phyloP scores from a whole-genome alignment of 192 early-diverging fungal species.

The Chytriomyces sp. region DNA sequence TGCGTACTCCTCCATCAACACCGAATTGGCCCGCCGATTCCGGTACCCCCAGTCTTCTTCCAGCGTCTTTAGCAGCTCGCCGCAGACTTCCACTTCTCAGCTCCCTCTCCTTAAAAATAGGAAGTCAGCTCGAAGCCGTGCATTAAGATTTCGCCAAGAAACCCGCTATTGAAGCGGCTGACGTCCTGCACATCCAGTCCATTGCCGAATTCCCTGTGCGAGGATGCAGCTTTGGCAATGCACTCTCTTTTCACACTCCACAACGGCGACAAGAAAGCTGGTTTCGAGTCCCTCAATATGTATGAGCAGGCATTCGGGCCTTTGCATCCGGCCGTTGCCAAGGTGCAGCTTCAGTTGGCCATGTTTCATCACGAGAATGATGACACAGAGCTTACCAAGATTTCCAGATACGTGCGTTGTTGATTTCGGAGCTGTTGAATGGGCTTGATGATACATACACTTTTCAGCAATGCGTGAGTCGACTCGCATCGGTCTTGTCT shows the following conservation, averaged over 20 bases:
- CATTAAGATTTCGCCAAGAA: constrained; percentile 60
- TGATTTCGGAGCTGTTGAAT: constrained; percentile 79
- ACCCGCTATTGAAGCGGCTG: constrained; percentile 62
- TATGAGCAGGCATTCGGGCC: constrained; percentile 94
- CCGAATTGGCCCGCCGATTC: constrained; percentile 73
- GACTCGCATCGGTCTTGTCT: neutral
- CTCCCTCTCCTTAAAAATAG: constrained; percentile 79
- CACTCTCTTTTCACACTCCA: constrained; percentile 76
- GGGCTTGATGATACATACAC: constrained; percentile 88
- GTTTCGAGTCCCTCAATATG: constrained; percentile 79
- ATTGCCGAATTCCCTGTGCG: constrained; percentile 70
- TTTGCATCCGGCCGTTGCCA: constrained; percentile 84
- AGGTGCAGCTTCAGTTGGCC: constrained; percentile 80
- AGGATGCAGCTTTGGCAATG: constrained; percentile 71
- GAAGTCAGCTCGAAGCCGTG: constrained; percentile 79
- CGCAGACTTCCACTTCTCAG: constrained; percentile 65
- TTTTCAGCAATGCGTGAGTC: constrained; percentile 78
- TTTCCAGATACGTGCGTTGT: constrained; percentile 74
- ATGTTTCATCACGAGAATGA: constrained; percentile 77
- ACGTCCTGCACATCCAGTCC: constrained; percentile 73
- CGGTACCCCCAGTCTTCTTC: constrained; percentile 61
- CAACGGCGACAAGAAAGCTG: constrained; percentile 77
- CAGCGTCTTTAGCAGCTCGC: constrained; percentile 41
- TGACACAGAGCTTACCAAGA: constrained; percentile 63
- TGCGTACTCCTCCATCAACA: constrained; percentile 58